These are phyloP conservation scores for Clarireedia sp. DNA, from an alignment of 2,329 filamentous ascomycete genomes.

Conservation along the genomic window DNA sequence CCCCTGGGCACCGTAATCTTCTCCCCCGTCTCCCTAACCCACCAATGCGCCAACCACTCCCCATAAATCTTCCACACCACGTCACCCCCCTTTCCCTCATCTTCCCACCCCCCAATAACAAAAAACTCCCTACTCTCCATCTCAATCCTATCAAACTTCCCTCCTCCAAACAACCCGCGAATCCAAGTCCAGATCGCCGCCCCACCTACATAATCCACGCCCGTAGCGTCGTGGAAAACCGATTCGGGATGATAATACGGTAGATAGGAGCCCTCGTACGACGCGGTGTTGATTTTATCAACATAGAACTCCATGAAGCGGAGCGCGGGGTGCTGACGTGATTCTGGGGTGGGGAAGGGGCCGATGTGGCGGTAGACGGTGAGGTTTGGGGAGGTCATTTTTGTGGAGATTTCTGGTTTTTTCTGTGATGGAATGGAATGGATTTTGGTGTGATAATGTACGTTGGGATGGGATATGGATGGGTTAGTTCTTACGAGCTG, in stretches of 20 bases:
- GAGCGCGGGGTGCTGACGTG: not conserved
- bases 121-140: constrained; percentile 3
- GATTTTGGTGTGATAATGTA: too few relatives aligned
- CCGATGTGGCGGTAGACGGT: not conserved
- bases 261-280: not conserved
- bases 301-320: not conserved
- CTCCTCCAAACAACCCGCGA: not conserved
- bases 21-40: constrained; percentile 1
- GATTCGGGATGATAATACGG: constrained; percentile 1
- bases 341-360: not conserved
- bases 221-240: constrained; percentile 3
- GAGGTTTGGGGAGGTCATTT: not conserved
- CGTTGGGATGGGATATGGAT: too few relatives aligned
- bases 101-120: not conserved
- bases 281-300: not conserved
- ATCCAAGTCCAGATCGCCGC: constrained; percentile 6
- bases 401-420: too few relatives aligned
- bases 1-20: constrained; percentile 8
- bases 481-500: too few relatives aligned
- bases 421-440: too few relatives aligned
- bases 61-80: constrained; percentile 1
- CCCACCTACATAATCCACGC: not conserved
- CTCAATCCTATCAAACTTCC: not conserved
- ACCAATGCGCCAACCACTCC: constrained; percentile 10
- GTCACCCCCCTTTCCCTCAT: not conserved